Base-by-base conservation (phyloP, 2,329 filamentous ascomycete genomes). In the Trichophyton benhamiae region DNA sequence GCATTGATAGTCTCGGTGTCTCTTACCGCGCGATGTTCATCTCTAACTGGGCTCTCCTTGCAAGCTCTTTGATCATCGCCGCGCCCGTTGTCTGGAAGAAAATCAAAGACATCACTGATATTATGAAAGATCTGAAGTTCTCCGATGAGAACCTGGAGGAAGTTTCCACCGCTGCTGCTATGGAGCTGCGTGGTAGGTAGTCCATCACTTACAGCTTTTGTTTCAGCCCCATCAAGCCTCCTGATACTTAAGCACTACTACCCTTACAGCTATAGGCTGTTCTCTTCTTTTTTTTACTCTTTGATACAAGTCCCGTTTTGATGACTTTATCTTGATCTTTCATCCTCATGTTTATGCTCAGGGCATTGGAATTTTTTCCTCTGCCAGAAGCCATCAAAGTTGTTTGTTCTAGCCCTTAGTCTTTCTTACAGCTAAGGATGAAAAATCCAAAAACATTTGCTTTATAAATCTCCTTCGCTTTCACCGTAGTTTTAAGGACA, bases 51-150 rank as follows among this genome's bases (percentile, higher is more conserved):
- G 89, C 78, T 60, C 78, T 95, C 1, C 81, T 95, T 15, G 81
- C 80, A 0, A 87, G 80, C 17, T 85, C 87, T 36, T 80, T 96
- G 53, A 15, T 96, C 30, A 76, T 92, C 64, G 91, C 90, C 3
- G 80, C 86, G 0, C 91, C 91, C 0, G 83, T 96, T 63, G 87
- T 96, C 71, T 83, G 88, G 68, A 76, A 84, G 68, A 87, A 87
- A 76, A 87, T 96, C 72, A 82, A 87, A 72, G 90, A 96, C 67
- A 87, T 86, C n/a, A 83, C 89, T 15, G 72, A 82, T 0, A 68
- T 95, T 3, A 88, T 92, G 73, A 86, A 91, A 60, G 91, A 96
- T 74, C 77, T 96, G 60, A 84, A 85, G 71, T 91, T 91, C 73
- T 89, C 87, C 17, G 91, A 95, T 69, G 89, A 94, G 80, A 92